Conservation (phyloP, 306 rosid species). For the Prunus mume region DNA sequence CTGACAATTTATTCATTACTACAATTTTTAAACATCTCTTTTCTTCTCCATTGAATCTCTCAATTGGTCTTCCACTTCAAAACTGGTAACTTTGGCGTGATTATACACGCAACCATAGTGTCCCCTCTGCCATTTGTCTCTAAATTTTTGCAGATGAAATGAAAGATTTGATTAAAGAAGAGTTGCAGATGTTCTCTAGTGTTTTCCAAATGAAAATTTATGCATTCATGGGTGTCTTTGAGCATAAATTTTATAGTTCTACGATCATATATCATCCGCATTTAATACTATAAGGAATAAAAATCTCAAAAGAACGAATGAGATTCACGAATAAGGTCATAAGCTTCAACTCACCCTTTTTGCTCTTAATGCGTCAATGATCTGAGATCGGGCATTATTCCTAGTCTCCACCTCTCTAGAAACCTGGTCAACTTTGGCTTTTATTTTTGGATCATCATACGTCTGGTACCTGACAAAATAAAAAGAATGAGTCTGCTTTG, state of each 20-base stretch:
- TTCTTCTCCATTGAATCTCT: neutral
- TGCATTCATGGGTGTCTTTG: neutral
- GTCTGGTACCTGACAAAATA: conserved; percentile 64
- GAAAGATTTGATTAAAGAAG: too few species aligned
- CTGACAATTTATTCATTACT: neutral
- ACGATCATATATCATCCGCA: neutral
- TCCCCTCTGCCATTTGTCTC: too few species aligned
- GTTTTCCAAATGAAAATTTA: neutral
- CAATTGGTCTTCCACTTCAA: neutral
- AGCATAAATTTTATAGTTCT: neutral
- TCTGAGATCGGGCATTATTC: conserved; percentile 66
- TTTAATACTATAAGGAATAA: neutral
- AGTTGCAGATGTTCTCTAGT: neutral
- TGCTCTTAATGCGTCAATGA: conserved; percentile 75
- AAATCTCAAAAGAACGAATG: neutral
- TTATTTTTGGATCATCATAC: conserved; percentile 73
- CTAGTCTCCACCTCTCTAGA: conserved; percentile 62
- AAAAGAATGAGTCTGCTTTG: conserved; percentile 73
- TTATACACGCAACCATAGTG: too few species aligned
- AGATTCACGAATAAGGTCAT: neutral
- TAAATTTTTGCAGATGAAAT: too few species aligned
- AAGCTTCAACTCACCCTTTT: conserved; percentile 70
- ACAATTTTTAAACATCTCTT: neutral
- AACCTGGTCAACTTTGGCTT: conserved; percentile 61
- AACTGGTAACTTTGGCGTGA: too few species aligned